A percentile compares a stretch with the other conserved stretches of the same genome.
These are phyloP conservation scores for Penicillium mononematosum DNA, from an alignment of 495 filamentous ascomycete species.

Conservation along the genomic window DNA sequence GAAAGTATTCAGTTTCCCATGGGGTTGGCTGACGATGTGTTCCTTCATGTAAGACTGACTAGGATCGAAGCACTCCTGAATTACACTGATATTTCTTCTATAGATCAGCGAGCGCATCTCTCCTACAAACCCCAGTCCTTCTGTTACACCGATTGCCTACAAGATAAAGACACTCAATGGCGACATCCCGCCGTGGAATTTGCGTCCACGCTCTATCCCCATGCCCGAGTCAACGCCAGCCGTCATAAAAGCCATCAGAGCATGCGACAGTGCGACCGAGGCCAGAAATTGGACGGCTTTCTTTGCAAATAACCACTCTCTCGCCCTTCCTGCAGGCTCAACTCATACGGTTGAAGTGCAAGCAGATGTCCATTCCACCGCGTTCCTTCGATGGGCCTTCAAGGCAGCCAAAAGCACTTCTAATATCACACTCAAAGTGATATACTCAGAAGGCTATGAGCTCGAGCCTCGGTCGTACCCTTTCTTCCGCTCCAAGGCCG, in stretches of 20 bases:
- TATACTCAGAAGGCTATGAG: slow-evolving; percentile 44
- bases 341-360: slow-evolving; percentile 35
- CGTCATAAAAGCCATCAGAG: slow-evolving; percentile 21
- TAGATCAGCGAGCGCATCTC: slow-evolving; percentile 40
- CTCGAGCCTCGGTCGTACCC: slow-evolving; percentile 39
- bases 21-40: slow-evolving; percentile 38
- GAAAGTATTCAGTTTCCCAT: slow-evolving; percentile 32
- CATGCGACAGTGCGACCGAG: slow-evolving; percentile 22
- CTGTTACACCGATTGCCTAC: slow-evolving; percentile 23
- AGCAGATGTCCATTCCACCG: slow-evolving; percentile 38
- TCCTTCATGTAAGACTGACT: slow-evolving; percentile 36
- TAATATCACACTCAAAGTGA: slow-evolving; percentile 30
- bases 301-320: slow-evolving; percentile 5
- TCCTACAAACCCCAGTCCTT: slow-evolving; percentile 6
- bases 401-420: slow-evolving; percentile 15
- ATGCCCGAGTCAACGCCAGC: slow-evolving; percentile 29
- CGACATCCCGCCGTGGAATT: slow-evolving; percentile 36
- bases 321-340: slow-evolving; percentile 24
- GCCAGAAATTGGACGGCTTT: slow-evolving; percentile 23
- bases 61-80: not conserved
- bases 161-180: slow-evolving; percentile 36
- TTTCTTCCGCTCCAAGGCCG: slow-evolving; percentile 37
- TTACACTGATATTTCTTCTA: slow-evolving; percentile 1
- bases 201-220: slow-evolving; percentile 34
- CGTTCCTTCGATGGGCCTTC: slow-evolving; percentile 37